These are phyloP conservation scores for Oryza glumipatula DNA, from an alignment of 176 grass and related monocot species.

Conservation along the genomic window DNA sequence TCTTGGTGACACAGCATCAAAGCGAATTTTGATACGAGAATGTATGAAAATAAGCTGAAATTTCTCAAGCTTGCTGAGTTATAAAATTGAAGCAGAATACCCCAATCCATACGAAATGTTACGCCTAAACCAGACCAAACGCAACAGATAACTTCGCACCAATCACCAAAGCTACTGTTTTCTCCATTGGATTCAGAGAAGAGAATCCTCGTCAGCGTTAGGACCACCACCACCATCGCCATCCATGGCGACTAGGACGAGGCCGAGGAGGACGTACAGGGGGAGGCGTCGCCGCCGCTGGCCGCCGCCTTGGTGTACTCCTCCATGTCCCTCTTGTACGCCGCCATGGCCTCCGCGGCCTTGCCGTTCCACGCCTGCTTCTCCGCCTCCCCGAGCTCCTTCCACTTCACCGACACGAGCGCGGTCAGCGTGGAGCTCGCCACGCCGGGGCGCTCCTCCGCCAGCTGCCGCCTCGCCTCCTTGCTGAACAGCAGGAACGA, in stretches of 20 bases:
- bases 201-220: conserved; percentile 39
- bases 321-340: conserved; percentile 66
- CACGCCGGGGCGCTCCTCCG: conserved; percentile 55
- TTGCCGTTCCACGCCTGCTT: conserved; percentile 63
- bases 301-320: conserved; percentile 66
- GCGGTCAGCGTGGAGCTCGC: conserved; percentile 61
- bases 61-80: not conserved
- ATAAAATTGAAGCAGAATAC: not conserved
- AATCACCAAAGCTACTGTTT: not conserved
- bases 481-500: conserved; percentile 89
- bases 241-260: not conserved
- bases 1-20: not conserved
- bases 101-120: not conserved
- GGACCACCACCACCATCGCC: not conserved
- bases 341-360: conserved; percentile 54
- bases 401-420: conserved; percentile 88
- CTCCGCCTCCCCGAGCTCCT: conserved; percentile 66
- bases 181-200: conserved; percentile 50
- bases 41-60: not conserved
- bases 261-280: not conserved
- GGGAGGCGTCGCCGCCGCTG: not conserved
- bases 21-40: not conserved
- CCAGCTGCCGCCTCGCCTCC: conserved; percentile 64
- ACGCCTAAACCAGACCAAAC: not conserved
- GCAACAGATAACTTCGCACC: not conserved